Conservation (phyloP, 176 grass and related monocot species). For the Cenchrus americanus region DNA sequence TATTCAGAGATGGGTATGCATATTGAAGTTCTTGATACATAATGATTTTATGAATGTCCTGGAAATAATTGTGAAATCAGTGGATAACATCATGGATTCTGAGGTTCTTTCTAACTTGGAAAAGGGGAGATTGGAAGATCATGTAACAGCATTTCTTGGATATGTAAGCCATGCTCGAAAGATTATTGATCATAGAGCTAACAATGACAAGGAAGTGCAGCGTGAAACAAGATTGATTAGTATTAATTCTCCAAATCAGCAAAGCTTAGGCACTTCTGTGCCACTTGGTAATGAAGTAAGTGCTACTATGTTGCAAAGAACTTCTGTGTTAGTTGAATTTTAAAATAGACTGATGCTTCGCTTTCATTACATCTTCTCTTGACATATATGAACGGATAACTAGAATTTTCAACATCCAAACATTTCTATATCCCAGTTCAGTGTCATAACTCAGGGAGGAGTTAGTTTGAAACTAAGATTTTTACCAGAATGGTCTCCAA, state of each 20-base stretch:
- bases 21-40: slow-evolving; percentile 72
- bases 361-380: neutral
- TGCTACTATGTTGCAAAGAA: slow-evolving; percentile 40
- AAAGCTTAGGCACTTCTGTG: slow-evolving; percentile 30
- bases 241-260: slow-evolving; percentile 32
- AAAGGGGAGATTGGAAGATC: slow-evolving; percentile 56
- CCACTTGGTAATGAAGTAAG: slow-evolving; percentile 62
- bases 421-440: neutral
- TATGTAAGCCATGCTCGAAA: slow-evolving; percentile 57
- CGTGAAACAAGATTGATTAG: slow-evolving; percentile 33
- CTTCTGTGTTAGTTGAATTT: neutral
- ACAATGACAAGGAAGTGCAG: slow-evolving; percentile 29
- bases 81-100: slow-evolving; percentile 54
- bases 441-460: neutral
- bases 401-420: slow-evolving; percentile 11
- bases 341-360: neutral
- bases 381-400: neutral
- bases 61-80: slow-evolving; percentile 64
- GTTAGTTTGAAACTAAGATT: neutral
- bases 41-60: slow-evolving; percentile 71
- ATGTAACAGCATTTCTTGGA: slow-evolving; percentile 61
- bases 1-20: slow-evolving; percentile 67
- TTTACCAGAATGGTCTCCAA: neutral
- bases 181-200: slow-evolving; percentile 51
- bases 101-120: slow-evolving; percentile 73